Evolutionary conservation across 768 basidiomycete species (phyloP).

Genomic region (Russula sp.): DNA sequence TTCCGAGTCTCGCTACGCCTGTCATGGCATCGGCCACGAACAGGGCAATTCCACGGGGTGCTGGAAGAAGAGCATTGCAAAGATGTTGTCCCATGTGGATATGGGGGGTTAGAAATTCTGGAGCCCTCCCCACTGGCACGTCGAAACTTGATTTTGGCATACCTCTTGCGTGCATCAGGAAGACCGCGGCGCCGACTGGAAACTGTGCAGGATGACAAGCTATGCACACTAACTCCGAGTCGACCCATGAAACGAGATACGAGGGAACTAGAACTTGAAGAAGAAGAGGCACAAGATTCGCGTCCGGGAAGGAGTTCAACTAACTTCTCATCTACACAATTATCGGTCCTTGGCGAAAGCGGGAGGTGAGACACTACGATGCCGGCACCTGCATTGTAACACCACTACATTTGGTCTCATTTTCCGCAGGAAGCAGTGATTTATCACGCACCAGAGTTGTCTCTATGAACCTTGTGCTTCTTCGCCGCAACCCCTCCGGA

Average conservation of each 20-base stretch:
- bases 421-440: neutral
- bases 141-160: neutral
- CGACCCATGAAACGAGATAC: slow-evolving; percentile 1
- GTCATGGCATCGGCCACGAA: neutral
- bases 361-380: neutral
- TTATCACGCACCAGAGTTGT: neutral
- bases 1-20: neutral
- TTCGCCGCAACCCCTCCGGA: neutral
- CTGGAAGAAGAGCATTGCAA: neutral
- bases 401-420: neutral
- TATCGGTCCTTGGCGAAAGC: neutral
- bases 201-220: slow-evolving; percentile 1
- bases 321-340: neutral
- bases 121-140: neutral
- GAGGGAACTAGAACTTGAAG: neutral
- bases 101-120: neutral
- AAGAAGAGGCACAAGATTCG: neutral
- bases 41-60: neutral
- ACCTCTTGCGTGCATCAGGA: neutral
- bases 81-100: neutral
- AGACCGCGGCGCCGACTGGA: slow-evolving; percentile 5
- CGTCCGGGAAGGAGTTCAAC: neutral
- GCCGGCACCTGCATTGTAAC: neutral
- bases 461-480: neutral
- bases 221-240: neutral